Conservation (phyloP, 78 protist species). For the Dictyostelium brefeldianum region DNA sequence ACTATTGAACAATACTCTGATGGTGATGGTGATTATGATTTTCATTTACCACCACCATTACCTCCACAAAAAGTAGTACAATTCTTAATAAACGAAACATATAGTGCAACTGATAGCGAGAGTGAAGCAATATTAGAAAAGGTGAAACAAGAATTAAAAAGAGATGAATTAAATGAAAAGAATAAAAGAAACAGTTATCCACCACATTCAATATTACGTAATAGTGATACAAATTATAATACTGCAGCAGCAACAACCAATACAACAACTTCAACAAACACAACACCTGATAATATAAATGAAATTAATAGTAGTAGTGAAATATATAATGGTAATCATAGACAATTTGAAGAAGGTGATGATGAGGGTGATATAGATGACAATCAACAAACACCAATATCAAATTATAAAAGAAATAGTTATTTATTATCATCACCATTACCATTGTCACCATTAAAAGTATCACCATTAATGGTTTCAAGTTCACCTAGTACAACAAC, state of each 20-base stretch:
- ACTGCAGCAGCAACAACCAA: too few relatives aligned
- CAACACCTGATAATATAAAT: neutral
- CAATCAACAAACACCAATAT: neutral
- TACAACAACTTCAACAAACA: too few relatives aligned
- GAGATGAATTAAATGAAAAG: neutral
- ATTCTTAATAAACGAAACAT: neutral
- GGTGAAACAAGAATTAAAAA: slow-evolving; percentile 1
- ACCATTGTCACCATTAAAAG: neutral
- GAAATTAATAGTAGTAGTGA: slow-evolving; percentile 8
- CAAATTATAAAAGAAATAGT: neutral
- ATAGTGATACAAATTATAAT: neutral
- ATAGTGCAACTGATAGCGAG: neutral
- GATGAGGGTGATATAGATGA: neutral
- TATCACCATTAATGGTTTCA: neutral
- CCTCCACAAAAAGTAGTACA: slow-evolving; percentile 16
- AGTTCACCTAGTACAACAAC: neutral
- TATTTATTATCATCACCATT: neutral
- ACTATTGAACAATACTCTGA: neutral
- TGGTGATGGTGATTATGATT: neutral
- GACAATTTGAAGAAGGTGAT: neutral
- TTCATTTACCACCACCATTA: neutral
- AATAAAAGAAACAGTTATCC: neutral
- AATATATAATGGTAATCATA: neutral
- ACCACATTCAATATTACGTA: slow-evolving; percentile 1
- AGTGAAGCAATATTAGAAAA: neutral